Base-by-base conservation (phyloP, 495 filamentous ascomycete genomes). In the Geoglossum glabrum region DNA sequence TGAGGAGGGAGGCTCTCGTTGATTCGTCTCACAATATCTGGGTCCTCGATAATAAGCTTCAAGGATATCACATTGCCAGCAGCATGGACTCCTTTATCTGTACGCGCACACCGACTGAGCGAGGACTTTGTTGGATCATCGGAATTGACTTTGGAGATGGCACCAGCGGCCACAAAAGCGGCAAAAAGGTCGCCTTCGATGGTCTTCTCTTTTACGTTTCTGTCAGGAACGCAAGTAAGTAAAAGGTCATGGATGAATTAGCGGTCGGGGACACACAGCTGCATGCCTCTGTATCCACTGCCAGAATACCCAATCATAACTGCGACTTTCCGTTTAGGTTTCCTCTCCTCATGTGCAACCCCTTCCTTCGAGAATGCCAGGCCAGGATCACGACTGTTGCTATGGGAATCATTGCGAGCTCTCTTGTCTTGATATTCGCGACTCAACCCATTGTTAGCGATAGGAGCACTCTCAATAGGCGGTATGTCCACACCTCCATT, bases 41-140 rank as follows among this genome's bases (percentile, higher is more conserved):
- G 73, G 61, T 97, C 93, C 67, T 96, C 90, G 38, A 95, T 80
- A 63, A 98, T 97, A 57, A 98, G 74, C 70, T 98, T 98, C 59
- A 98, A 72, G 5, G 88, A 95, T 36, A 98, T 84, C 54, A 97
- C 81, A 68, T 98, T 98, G 10, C 93, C 92, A 1, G 92, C 93
- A 1, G 92, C 92, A 67, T 97, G 93, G 2, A 98, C 92, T 57
- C 93, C 93, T 73, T 96, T 97, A 70, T 98, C 92, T 4, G 92
- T 98, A 38, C 92, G 77, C 11, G 92, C 92, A 68, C 92, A 98
- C 43, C 92, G 84, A 25, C 93, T 85, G 54, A 98, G 78, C 17
- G 87, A 86, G 7, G 90, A 95, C 69, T 98, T 98, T 67, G 90
- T 95, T 0, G 92, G 92, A 65, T 98, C 92, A 56, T 92, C 77